Evolutionary conservation across 129 eudicot genomes (phyloP), one percentile per base, ranked within the genome.

Genomic region (Pseudognaphalium luteoalbum): DNA sequence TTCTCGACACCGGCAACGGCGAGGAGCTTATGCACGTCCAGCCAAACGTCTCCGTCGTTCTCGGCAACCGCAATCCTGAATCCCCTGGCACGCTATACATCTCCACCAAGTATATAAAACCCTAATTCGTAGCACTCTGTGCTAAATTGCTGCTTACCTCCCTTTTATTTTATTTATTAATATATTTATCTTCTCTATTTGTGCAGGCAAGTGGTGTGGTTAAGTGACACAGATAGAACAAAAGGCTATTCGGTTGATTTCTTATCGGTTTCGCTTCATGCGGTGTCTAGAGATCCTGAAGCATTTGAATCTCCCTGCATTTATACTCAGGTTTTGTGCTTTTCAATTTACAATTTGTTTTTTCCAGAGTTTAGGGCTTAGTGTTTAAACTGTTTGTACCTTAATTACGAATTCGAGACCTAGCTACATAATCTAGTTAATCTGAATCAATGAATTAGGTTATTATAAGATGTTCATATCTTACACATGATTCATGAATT

Each of bases 191-290:
- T 25, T 25, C 1, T 25, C 28, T 37, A 37, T 35, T 16, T 66
- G 17, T 10, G 17, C 7, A 94, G 98, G 88, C 85, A 85, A 79
- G 79, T 93, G 47, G 86, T 93, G 70, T 93, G 98, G 98, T 66
- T 93, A 88, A 93, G 97, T 74, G 96, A 93, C 62, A 42, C 84
- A 10, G 97, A 93, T 42, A 77, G 83, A 64, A 77, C 80, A 14
- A 88, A 83, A 77, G 96, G 98, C 65, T 93, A 90, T 33, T 86
- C 96, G 25, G 97, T 87, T 47, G 89, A 90, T 85, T 90, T 93
- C 62, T n/a, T 88, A 52, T 86, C 91, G 12, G 79, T 93, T 21
- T 90, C 98, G 28, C 97, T 93, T 72, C 98, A 93, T 60, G 98
- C 97, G 6, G 89, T 90, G 25, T 93, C 96, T 21, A 80, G 96